phyloP scores from a whole-genome alignment of 177 flowering plant genomes.

The Vitis hybrid region DNA sequence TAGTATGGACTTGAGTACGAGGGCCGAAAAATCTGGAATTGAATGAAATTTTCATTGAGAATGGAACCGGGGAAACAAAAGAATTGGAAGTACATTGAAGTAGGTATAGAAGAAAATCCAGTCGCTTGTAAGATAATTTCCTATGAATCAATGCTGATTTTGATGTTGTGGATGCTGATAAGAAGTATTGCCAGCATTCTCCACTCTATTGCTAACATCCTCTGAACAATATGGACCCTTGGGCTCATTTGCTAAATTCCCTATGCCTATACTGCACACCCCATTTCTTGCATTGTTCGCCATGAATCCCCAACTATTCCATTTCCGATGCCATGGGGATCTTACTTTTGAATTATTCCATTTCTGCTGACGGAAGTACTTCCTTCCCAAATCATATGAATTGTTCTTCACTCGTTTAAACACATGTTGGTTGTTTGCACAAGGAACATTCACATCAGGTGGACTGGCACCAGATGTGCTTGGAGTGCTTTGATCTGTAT shows the following conservation, averaged over 20 bases:
- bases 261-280: slow-evolving; percentile 24
- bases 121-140: slow-evolving; percentile 11
- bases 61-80: slow-evolving; percentile 18
- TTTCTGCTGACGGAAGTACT: slow-evolving; percentile 68
- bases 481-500: slow-evolving; percentile 23
- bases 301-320: slow-evolving; percentile 35
- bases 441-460: slow-evolving; percentile 17
- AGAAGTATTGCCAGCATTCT: slow-evolving; percentile 22
- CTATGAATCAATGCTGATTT: slow-evolving; percentile 33
- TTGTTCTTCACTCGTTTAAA: slow-evolving; percentile 31
- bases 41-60: slow-evolving; percentile 23
- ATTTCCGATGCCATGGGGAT: slow-evolving; percentile 56
- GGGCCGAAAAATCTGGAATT: slow-evolving; percentile 12
- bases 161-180: slow-evolving; percentile 29
- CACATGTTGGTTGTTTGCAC: slow-evolving; percentile 20
- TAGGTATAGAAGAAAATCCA: slow-evolving; percentile 5
- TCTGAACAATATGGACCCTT: slow-evolving; percentile 24
- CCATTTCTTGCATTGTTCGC: slow-evolving; percentile 40
- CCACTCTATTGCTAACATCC: slow-evolving; percentile 25
- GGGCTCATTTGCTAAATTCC: slow-evolving; percentile 26
- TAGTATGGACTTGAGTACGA: slow-evolving; percentile 5
- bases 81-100: slow-evolving; percentile 29
- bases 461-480: slow-evolving; percentile 27
- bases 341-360: slow-evolving; percentile 34
- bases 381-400: slow-evolving; percentile 48